Conservation (phyloP, 768 basidiomycete species). For the Termitomyces sp. region DNA sequence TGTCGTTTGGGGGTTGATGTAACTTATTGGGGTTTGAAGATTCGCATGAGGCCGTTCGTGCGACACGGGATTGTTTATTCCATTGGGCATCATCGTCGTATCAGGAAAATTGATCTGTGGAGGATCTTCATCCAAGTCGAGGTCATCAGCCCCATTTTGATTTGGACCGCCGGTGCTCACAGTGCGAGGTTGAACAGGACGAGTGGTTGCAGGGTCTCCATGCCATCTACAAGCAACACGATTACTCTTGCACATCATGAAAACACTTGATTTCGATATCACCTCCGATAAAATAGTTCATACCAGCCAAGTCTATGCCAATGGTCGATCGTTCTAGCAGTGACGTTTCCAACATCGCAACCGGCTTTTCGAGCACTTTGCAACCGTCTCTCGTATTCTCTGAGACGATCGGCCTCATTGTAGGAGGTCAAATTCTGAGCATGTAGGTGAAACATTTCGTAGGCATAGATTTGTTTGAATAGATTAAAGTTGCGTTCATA, state of each 20-base stretch:
- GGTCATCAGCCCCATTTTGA: conserved; percentile 32
- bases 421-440: conserved; percentile 28
- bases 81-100: conserved; percentile 25
- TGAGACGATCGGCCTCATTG: conserved; percentile 57
- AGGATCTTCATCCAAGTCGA: conserved; percentile 47
- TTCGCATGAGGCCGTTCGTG: conserved; percentile 28
- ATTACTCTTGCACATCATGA: conserved; percentile 4
- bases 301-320: conserved; percentile 81
- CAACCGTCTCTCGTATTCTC: conserved; percentile 69
- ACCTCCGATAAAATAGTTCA: conserved; percentile 65
- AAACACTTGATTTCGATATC: conserved; percentile 8
- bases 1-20: conserved; percentile 31
- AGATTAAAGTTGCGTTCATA: conserved; percentile 82
- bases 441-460: conserved; percentile 48
- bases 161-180: conserved; percentile 23
- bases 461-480: conserved; percentile 77
- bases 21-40: conserved; percentile 19
- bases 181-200: conserved; percentile 35
- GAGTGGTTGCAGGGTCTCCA: conserved; percentile 56
- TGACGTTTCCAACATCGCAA: conserved; percentile 69
- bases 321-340: conserved; percentile 67
- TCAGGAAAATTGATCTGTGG: conserved; percentile 37
- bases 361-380: conserved; percentile 58
- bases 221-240: conserved; percentile 43
- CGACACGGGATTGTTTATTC: conserved; percentile 21